phyloP scores from a whole-genome alignment of 345 rosid genomes.

The Aquilaria sinensis region DNA sequence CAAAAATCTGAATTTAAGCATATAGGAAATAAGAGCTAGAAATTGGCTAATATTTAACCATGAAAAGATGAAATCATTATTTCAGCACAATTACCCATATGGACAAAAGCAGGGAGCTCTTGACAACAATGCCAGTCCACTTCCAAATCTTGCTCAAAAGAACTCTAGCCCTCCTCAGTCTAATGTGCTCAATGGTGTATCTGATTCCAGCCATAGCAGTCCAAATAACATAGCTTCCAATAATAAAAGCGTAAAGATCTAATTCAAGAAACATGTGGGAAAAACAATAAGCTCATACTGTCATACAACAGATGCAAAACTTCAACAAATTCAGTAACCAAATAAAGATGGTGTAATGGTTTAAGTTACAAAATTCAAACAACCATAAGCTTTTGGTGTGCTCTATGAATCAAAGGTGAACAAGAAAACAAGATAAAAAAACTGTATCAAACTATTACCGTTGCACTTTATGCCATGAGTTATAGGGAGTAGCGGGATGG shows the following conservation, averaged over 20 bases:
- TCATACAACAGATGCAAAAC: slow-evolving; percentile 1
- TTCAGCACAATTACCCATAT: slow-evolving; percentile 67
- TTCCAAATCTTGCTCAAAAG: slow-evolving; percentile 71
- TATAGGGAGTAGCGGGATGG: slow-evolving; percentile 89
- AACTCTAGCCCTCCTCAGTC: slow-evolving; percentile 65
- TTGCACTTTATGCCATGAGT: slow-evolving; percentile 98
- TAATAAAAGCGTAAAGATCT: slow-evolving; percentile 93
- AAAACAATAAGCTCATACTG: slow-evolving; percentile 13
- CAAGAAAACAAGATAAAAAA: not conserved
- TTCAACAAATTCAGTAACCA: not conserved
- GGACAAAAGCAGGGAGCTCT: slow-evolving; percentile 76
- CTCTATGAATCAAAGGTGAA: too few relatives aligned
- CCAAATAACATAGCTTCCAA: slow-evolving; percentile 96
- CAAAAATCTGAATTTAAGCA: slow-evolving; percentile 52
- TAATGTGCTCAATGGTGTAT: slow-evolving; percentile 73
- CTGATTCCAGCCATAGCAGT: slow-evolving; percentile 83
- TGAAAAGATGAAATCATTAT: slow-evolving; percentile 1
- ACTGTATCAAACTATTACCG: slow-evolving; percentile 37
- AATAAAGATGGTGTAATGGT: too few relatives aligned
- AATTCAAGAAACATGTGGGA: slow-evolving; percentile 5
- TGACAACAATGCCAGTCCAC: slow-evolving; percentile 83
- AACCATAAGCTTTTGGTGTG: too few relatives aligned
- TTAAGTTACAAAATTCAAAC: too few relatives aligned
- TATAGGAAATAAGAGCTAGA: slow-evolving; percentile 1
- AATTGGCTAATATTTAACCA: not conserved